A percentile compares a stretch with the other conserved stretches of the same genome.
phyloP scores from a whole-genome alignment of 345 rosid genomes.

The Hibiscus tridactylites region DNA sequence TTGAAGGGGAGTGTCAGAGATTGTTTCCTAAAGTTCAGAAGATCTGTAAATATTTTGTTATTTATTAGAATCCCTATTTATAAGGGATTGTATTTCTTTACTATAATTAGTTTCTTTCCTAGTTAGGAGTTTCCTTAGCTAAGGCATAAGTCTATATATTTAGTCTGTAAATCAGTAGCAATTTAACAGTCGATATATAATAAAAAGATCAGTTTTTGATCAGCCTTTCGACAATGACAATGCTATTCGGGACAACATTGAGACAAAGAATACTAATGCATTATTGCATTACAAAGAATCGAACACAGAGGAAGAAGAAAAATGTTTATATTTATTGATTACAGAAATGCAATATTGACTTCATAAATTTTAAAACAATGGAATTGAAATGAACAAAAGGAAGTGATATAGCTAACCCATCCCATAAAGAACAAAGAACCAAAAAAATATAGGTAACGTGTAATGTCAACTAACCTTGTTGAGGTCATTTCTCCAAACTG shows the following conservation, averaged over 20 bases:
- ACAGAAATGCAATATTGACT: neutral
- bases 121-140: too few species aligned
- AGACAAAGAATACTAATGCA: neutral
- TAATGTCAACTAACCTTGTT: conserved; percentile 45
- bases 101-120: too few species aligned
- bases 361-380: neutral
- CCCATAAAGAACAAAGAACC: neutral
- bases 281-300: neutral
- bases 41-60: too few species aligned
- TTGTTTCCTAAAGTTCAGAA: too few species aligned
- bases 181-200: too few species aligned
- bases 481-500: conserved; percentile 96
- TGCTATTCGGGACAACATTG: neutral
- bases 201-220: too few species aligned
- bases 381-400: neutral
- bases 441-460: neutral
- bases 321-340: neutral
- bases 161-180: too few species aligned
- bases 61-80: too few species aligned
- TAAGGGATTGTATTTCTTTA: too few species aligned
- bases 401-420: neutral
- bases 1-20: too few species aligned
- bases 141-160: too few species aligned
- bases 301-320: neutral
- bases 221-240: neutral